phyloP scores from a whole-genome alignment of 495 filamentous ascomycete genomes.

The Trichocladium uniseriatum region DNA sequence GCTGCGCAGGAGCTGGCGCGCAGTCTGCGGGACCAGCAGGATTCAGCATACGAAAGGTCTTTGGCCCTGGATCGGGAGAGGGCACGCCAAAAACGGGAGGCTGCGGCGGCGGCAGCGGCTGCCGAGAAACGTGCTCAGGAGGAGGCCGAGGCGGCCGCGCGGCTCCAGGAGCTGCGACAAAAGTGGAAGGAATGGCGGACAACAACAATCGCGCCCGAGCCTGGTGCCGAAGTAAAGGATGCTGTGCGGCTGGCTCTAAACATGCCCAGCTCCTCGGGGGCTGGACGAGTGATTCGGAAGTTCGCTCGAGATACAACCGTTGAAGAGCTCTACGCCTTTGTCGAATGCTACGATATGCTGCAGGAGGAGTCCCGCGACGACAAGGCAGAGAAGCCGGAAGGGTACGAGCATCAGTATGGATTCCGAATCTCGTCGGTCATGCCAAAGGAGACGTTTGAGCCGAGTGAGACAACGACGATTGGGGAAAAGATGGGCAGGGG shows the following conservation, averaged over 20 bases:
- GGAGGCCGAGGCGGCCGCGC: constrained; percentile 53
- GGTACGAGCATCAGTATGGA: constrained; percentile 65
- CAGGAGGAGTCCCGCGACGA: constrained; percentile 28
- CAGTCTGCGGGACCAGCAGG: constrained; percentile 71
- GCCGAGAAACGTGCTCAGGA: constrained; percentile 45
- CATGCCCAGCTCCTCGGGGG: constrained; percentile 54
- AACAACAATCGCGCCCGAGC: constrained; percentile 56
- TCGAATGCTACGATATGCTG: constrained; percentile 76
- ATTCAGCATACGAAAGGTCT: constrained; percentile 85
- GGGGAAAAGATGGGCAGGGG: constrained; percentile 67
- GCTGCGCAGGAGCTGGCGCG: constrained; percentile 68
- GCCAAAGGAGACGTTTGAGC: constrained; percentile 67
- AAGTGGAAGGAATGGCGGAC: constrained; percentile 82
- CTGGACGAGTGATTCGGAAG: constrained; percentile 57
- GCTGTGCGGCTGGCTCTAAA: constrained; percentile 74
- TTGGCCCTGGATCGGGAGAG: constrained; percentile 81
- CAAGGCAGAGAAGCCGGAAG: constrained; percentile 46
- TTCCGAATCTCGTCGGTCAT: constrained; percentile 78
- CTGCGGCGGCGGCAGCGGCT: constrained; percentile 57
- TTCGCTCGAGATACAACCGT: constrained; percentile 57
- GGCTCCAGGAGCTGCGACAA: constrained; percentile 45
- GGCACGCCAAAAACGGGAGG: constrained; percentile 61
- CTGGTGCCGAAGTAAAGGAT: constrained; percentile 52
- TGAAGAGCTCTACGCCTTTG: constrained; percentile 92
- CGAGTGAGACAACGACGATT: constrained; percentile 54